Evolutionary conservation across 129 eudicot genomes (phyloP).

Genomic region (Cynara cardunculus): DNA sequence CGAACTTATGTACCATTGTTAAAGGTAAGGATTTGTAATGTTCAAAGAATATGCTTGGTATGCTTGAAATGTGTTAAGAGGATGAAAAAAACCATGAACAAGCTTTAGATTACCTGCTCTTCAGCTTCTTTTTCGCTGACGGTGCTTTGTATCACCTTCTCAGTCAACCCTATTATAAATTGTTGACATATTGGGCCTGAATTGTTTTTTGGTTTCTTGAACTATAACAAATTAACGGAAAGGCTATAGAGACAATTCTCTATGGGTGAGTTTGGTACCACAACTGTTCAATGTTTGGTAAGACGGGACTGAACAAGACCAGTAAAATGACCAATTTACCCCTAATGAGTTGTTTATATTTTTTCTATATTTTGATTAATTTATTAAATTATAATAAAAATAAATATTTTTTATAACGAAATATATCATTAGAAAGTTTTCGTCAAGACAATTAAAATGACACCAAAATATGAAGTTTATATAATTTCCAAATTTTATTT

Average conservation of each 20-base stretch:
- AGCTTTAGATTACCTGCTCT: constrained; percentile 44
- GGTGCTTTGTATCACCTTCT: constrained; percentile 64
- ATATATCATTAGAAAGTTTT: too few species aligned
- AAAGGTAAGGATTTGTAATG: neutral
- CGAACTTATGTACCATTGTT: neutral
- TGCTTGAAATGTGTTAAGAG: neutral
- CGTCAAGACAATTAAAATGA: too few species aligned
- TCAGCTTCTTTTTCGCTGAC: constrained; percentile 86
- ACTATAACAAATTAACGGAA: neutral
- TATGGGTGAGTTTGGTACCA: too few species aligned
- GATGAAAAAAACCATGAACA: neutral
- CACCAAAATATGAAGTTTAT: too few species aligned
- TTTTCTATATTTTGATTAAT: too few species aligned
- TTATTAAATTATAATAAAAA: too few species aligned
- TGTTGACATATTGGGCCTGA: neutral
- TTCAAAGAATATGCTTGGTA: neutral
- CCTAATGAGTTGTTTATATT: too few species aligned
- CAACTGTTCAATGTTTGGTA: too few species aligned
- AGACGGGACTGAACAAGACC: too few species aligned
- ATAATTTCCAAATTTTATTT: too few species aligned
- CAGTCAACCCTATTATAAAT: constrained; percentile 48
- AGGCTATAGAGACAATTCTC: neutral
- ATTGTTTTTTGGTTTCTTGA: neutral
- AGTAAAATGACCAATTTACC: too few species aligned
- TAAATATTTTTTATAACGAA: too few species aligned